These are phyloP conservation scores for Hysterangium stoloniferum DNA, from an alignment of 768 basidiomycete species.

Conservation along the genomic window DNA sequence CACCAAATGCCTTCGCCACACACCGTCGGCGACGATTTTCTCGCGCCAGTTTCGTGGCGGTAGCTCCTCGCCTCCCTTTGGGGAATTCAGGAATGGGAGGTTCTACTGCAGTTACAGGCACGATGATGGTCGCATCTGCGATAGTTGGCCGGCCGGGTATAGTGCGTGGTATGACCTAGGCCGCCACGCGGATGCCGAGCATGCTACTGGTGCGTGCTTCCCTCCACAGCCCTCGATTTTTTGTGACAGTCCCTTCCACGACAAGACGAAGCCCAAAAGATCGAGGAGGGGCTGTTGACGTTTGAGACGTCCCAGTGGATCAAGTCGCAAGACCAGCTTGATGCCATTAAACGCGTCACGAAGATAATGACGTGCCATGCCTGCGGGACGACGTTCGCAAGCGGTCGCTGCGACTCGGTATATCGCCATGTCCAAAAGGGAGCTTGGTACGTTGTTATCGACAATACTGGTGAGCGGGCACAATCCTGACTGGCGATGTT, in stretches of 20 bases:
- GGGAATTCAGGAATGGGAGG: background rate
- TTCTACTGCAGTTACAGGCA: background rate
- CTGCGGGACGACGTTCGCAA: background rate
- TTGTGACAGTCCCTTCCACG: background rate
- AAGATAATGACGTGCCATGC: background rate
- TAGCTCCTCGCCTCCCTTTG: too few species aligned
- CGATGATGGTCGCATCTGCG: background rate
- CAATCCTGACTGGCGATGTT: too few species aligned
- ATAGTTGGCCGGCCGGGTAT: background rate
- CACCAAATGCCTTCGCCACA: too few species aligned
- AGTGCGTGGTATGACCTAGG: background rate
- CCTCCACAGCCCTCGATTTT: background rate
- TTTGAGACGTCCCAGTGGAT: background rate
- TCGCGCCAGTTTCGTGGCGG: background rate
- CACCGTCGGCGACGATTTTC: background rate
- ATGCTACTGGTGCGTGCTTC: background rate
- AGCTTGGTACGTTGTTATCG: conserved; percentile 2
- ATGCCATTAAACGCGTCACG: background rate
- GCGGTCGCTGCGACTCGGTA: background rate
- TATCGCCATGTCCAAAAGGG: background rate
- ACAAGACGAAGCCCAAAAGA: background rate
- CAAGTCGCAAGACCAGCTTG: background rate
- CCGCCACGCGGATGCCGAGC: background rate
- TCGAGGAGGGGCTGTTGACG: background rate
- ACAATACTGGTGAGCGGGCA: too few species aligned